phyloP scores from a whole-genome alignment of 305 asterid genomes.

The Vinca major region DNA sequence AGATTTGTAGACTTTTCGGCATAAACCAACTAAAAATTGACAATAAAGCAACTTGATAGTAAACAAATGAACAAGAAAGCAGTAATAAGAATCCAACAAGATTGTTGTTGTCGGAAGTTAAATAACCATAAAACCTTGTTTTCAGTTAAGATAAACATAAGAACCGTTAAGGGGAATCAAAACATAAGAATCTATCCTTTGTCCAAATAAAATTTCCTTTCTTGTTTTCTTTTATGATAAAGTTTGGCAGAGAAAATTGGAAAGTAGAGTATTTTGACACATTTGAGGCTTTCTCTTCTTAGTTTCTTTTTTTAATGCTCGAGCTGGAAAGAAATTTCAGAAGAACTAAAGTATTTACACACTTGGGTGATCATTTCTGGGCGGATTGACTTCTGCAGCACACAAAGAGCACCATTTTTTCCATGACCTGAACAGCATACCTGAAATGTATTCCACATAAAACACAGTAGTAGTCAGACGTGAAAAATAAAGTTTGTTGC shows the following conservation, averaged over 20 bases:
- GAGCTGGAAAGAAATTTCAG: slow-evolving; percentile 1
- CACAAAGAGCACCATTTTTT: slow-evolving; percentile 84
- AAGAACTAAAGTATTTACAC: slow-evolving; percentile 17
- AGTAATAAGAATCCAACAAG: background rate
- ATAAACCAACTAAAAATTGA: slow-evolving; percentile 3
- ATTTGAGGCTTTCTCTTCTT: background rate
- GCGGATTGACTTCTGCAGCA: slow-evolving; percentile 89
- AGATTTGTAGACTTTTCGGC: slow-evolving; percentile 8
- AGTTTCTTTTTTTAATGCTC: background rate
- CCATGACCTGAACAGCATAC: slow-evolving; percentile 99
- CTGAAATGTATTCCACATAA: slow-evolving; percentile 28
- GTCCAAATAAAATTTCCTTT: background rate
- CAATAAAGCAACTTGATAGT: background rate
- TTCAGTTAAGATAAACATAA: background rate
- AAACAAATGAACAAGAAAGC: background rate
- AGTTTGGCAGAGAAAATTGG: slow-evolving; percentile 10
- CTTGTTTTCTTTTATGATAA: background rate
- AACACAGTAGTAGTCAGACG: background rate
- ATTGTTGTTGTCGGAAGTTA: background rate
- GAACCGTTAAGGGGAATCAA: background rate
- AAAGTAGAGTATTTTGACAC: slow-evolving; percentile 12
- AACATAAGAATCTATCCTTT: background rate
- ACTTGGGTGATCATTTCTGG: slow-evolving; percentile 95
- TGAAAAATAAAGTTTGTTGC: background rate
- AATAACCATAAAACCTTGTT: background rate